Evolutionary conservation across 176 grass and related monocot genomes (phyloP).

Genomic region (Chloris gayana): DNA sequence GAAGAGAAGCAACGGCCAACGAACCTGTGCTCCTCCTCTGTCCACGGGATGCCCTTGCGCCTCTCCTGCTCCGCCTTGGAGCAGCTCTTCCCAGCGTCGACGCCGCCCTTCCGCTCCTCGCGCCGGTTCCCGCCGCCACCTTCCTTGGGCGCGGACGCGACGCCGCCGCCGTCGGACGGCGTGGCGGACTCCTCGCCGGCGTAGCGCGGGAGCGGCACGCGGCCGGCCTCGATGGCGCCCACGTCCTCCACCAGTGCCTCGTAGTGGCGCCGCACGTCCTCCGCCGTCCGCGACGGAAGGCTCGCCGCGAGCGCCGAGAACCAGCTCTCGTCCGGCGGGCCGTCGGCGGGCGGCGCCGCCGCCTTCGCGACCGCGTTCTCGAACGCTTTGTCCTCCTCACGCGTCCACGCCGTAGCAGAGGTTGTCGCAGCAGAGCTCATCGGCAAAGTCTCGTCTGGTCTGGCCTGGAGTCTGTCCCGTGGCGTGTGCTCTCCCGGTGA

Average conservation of each 20-base stretch:
- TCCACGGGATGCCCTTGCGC: constrained; percentile 97
- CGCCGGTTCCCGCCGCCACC: constrained; percentile 38
- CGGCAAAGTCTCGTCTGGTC: neutral
- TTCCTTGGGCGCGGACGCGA: constrained; percentile 26
- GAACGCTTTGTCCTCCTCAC: constrained; percentile 90
- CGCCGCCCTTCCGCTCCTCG: constrained; percentile 44
- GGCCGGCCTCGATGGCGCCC: constrained; percentile 77
- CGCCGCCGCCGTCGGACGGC: neutral
- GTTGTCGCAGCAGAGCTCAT: constrained; percentile 41
- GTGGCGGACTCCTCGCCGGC: constrained; percentile 51
- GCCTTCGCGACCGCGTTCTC: constrained; percentile 76
- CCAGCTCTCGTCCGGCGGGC: constrained; percentile 49
- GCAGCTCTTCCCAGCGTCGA: constrained; percentile 61
- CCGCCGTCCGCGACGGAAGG: constrained; percentile 62
- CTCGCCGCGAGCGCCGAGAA: constrained; percentile 54
- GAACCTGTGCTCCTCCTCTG: constrained; percentile 97
- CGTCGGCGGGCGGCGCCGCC: constrained; percentile 39
- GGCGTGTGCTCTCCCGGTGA: neutral
- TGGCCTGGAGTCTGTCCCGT: neutral
- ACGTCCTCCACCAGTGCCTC: constrained; percentile 86
- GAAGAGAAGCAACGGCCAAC: too few relatives aligned
- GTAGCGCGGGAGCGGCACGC: constrained; percentile 67
- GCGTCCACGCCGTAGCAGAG: constrained; percentile 54
- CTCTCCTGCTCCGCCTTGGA: constrained; percentile 94
- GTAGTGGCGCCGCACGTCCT: constrained; percentile 81